Base-by-base conservation (phyloP, 2,329 filamentous ascomycete species). In the Arthroderma sp. region DNA sequence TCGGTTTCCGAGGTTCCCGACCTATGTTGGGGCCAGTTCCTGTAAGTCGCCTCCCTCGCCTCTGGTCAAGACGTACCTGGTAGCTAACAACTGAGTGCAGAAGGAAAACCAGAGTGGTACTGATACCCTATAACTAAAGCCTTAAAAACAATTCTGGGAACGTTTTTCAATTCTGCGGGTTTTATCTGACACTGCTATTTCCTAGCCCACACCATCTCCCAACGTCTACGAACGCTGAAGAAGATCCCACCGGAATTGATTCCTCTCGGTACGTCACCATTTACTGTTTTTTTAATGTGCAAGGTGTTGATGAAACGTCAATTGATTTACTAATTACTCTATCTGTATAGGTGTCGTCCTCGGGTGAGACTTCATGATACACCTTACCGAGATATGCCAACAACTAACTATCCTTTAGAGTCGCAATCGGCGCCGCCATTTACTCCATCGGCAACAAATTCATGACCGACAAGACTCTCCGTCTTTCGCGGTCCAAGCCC, bases 201-300 rank as follows among this genome's bases (percentile, higher is more conserved):
- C 11, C 29, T 57, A 98, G 91, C 86, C 64, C 91, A 96, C 73
- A 95, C 89, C 59, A 80, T 96, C 68, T 94, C 89, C 55, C 91
- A 96, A 74, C 85, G 89, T 65, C 75, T 98, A 59, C 84, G 88
- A 65, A 82, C 80, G 64, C 75, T 95, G 61, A 88, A 83, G 77
- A 80, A 81, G 70, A 83, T 96, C 62, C 91, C 91, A 56, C 80
- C 86, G 56, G 91, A 98, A 76, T 76, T 98, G 77, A 79, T 88
- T 57, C 91, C 91, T 61, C 82, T 98, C 58, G 88, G 88, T 94
- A 81, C 66, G 78, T 71, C 42, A 42, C 9, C 31, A 3, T 22
- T 22, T 22, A 22, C 15, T 22, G 9, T 34, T 34, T 9, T 9
- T 34, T 34, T 34, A 34, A 11, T 34, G 32, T 34, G 32, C 9